Conservation (phyloP, 78 protist genomes). For the Dictyostelium firmibasis region DNA sequence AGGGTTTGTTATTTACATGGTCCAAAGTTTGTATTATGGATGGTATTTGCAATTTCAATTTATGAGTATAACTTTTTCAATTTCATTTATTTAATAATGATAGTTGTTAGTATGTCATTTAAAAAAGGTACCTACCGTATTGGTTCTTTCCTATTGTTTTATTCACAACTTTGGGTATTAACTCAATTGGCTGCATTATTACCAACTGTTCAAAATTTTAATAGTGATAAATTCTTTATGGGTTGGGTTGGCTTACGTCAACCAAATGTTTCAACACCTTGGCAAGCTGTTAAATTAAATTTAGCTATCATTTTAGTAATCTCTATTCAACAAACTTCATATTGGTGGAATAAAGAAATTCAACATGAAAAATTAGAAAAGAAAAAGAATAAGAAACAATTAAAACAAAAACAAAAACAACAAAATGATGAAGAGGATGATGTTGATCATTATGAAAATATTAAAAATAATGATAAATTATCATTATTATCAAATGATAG, state of each 20-base stretch:
- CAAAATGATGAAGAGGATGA: neutral
- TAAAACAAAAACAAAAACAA: neutral
- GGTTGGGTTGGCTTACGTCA: slow-evolving; percentile 47
- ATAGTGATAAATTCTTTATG: neutral
- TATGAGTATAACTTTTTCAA: slow-evolving; percentile 8
- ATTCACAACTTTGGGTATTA: slow-evolving; percentile 44
- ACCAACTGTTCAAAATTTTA: neutral
- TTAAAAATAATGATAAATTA: neutral
- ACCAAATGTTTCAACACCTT: neutral
- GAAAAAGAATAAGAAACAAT: neutral
- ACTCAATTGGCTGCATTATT: slow-evolving; percentile 53
- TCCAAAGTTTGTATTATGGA: slow-evolving; percentile 52
- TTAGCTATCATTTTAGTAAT: slow-evolving; percentile 26
- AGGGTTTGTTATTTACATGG: slow-evolving; percentile 42
- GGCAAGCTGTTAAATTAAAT: slow-evolving; percentile 28
- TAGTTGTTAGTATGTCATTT: slow-evolving; percentile 33
- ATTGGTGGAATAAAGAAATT: slow-evolving; percentile 55
- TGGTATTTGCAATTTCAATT: slow-evolving; percentile 29
- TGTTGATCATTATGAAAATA: neutral
- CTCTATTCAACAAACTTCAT: slow-evolving; percentile 45
- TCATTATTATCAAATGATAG: slow-evolving; percentile 7
- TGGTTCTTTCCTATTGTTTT: slow-evolving; percentile 32
- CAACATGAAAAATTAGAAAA: neutral
- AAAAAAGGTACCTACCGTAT: slow-evolving; percentile 68
- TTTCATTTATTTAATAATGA: slow-evolving; percentile 46